Evolutionary conservation across 345 rosid species (phyloP).

Genomic region (Anastatica hierochuntica): DNA sequence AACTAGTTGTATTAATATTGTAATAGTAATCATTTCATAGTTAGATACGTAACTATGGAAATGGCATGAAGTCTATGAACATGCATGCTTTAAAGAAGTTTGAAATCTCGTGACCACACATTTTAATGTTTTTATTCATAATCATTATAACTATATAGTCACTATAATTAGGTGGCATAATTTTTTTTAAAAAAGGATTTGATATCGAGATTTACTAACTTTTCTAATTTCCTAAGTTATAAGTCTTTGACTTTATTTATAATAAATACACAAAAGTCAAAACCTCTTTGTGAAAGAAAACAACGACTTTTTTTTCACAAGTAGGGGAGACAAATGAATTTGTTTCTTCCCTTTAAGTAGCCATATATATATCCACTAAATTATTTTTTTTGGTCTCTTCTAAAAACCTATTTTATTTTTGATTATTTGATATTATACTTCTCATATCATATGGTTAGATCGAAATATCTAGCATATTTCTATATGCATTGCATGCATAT

Average conservation of each 20-base stretch:
- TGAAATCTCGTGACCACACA: not conserved
- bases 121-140: not conserved
- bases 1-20: not conserved
- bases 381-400: too few species aligned
- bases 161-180: conserved; percentile 3
- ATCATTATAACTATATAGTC: too few species aligned
- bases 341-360: conserved; percentile 19
- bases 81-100: not conserved
- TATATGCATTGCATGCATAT: too few species aligned
- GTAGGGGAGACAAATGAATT: not conserved
- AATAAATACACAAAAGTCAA: not conserved
- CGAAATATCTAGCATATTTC: too few species aligned
- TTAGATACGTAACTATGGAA: conserved; percentile 18
- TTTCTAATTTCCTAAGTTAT: conserved; percentile 10
- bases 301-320: conserved; percentile 1
- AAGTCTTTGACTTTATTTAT: conserved; percentile 11
- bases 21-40: conserved; percentile 4
- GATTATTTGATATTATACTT: too few species aligned
- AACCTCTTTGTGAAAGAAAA: not conserved
- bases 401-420: too few species aligned
- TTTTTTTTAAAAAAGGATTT: too few species aligned
- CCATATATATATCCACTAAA: too few species aligned
- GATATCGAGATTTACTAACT: not conserved
- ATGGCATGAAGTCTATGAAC: conserved; percentile 2
- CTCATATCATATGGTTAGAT: too few species aligned